phyloP scores from a whole-genome alignment of 1,139 yeast genomes.

The Candida albicans region DNA sequence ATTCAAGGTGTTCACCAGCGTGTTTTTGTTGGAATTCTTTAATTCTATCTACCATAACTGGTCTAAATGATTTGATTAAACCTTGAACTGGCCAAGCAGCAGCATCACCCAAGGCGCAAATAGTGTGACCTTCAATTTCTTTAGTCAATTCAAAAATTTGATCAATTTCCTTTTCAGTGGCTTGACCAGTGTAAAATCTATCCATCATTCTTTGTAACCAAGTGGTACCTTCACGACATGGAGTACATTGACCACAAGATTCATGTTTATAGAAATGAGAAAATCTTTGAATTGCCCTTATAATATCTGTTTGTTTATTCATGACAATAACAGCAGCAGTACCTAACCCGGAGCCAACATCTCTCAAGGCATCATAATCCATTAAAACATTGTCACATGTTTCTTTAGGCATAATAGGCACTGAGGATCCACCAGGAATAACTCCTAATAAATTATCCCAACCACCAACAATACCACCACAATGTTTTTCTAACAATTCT shows the following conservation, averaged over 20 bases:
- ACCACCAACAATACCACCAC: slow-evolving; percentile 88
- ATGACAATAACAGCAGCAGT: slow-evolving; percentile 91
- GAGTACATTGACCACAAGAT: slow-evolving; percentile 93
- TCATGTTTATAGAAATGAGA: slow-evolving; percentile 84
- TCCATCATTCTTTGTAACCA: slow-evolving; percentile 84
- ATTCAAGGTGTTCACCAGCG: slow-evolving; percentile 42
- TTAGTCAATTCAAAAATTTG: slow-evolving; percentile 78
- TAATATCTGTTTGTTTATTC: slow-evolving; percentile 81
- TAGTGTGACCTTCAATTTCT: slow-evolving; percentile 87
- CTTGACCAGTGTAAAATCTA: slow-evolving; percentile 76
- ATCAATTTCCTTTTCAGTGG: slow-evolving; percentile 75
- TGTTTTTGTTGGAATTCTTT: slow-evolving; percentile 41
- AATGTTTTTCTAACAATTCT: slow-evolving; percentile 80
- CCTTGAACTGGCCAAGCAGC: slow-evolving; percentile 95
- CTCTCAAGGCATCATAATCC: slow-evolving; percentile 86
- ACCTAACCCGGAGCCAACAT: slow-evolving; percentile 83
- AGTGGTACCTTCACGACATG: slow-evolving; percentile 92
- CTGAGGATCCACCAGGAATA: slow-evolving; percentile 87
- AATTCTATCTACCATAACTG: slow-evolving; percentile 74
- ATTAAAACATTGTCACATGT: slow-evolving; percentile 67
- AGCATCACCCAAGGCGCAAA: slow-evolving; percentile 90
- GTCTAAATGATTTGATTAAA: slow-evolving; percentile 77
- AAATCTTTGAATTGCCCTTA: slow-evolving; percentile 82
- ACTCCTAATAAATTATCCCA: slow-evolving; percentile 88
- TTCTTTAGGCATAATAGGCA: slow-evolving; percentile 71